Percentiles rank a stretch among this genome's conserved stretches.
Evolutionary conservation across 2,329 filamentous ascomycete species (phyloP).

Genomic region (Pseudopyricularia cyperi): DNA sequence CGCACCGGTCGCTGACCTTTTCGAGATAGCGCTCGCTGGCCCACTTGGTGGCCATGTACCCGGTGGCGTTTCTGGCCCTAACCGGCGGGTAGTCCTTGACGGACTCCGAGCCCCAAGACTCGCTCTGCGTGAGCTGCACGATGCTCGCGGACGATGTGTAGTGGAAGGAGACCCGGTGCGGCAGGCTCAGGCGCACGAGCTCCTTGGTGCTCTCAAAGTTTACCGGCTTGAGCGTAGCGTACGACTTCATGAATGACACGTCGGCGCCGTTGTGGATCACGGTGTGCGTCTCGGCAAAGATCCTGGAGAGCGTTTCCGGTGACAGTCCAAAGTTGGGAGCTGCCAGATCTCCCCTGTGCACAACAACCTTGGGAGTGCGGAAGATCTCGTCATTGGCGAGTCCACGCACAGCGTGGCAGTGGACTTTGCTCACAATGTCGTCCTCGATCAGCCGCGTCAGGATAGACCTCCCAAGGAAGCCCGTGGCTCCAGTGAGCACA

Average conservation of each 20-base stretch:
- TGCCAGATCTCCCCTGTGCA: constrained; percentile 15
- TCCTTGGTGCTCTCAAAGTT: constrained; percentile 19
- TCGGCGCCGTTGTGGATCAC: constrained; percentile 32
- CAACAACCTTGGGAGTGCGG: constrained; percentile 6
- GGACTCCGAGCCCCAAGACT: constrained; percentile 16
- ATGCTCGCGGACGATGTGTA: constrained; percentile 19
- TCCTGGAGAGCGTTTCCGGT: background rate
- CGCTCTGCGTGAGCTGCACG: constrained; percentile 6
- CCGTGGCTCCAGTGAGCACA: constrained; percentile 24
- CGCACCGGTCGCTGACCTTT: constrained; percentile 1
- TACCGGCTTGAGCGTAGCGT: constrained; percentile 11
- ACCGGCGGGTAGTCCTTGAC: background rate
- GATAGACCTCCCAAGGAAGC: constrained; percentile 26
- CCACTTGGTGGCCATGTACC: constrained; percentile 21
- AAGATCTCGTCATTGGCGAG: background rate
- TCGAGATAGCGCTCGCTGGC: constrained; percentile 17
- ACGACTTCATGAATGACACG: constrained; percentile 18
- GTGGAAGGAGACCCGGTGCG: constrained; percentile 16
- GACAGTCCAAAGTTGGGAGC: background rate
- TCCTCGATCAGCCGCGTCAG: constrained; percentile 21
- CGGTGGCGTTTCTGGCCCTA: constrained; percentile 7
- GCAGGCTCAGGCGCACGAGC: constrained; percentile 10
- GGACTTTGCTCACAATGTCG: constrained; percentile 18
- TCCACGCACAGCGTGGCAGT: constrained; percentile 26
- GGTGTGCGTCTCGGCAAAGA: background rate